These are phyloP conservation scores for Nicotiana otophora DNA, from an alignment of 257 asterid species.

Conservation along the genomic window DNA sequence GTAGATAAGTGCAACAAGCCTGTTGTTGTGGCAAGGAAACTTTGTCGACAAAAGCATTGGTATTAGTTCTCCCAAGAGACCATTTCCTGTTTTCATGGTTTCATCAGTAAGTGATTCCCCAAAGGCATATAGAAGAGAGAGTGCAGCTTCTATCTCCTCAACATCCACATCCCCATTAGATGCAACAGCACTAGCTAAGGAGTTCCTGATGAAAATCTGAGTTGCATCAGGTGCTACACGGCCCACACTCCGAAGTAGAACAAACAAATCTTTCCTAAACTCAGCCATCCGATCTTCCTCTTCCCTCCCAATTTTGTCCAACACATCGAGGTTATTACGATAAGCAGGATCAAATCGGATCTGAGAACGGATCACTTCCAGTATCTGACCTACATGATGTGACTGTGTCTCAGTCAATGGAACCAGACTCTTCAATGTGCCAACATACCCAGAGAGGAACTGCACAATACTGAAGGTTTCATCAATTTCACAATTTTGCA, in stretches of 20 bases:
- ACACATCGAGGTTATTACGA: slow-evolving; percentile 53
- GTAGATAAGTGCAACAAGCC: slow-evolving; percentile 86
- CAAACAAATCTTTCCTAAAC: slow-evolving; percentile 75
- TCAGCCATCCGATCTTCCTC: slow-evolving; percentile 94
- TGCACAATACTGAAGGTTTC: slow-evolving; percentile 67
- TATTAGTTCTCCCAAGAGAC: slow-evolving; percentile 62
- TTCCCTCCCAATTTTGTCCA: slow-evolving; percentile 84
- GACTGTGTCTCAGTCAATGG: slow-evolving; percentile 61
- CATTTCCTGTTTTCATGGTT: slow-evolving; percentile 57
- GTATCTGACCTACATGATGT: slow-evolving; percentile 68
- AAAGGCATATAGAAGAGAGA: slow-evolving; percentile 75
- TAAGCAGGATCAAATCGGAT: slow-evolving; percentile 65
- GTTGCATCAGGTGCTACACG: slow-evolving; percentile 90
- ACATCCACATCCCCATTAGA: slow-evolving; percentile 61
- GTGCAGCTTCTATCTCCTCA: slow-evolving; percentile 96
- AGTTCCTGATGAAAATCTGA: slow-evolving; percentile 68
- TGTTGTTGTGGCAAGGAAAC: slow-evolving; percentile 87
- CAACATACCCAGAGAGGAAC: slow-evolving; percentile 79
- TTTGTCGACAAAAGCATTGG: slow-evolving; percentile 77
- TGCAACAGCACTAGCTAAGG: slow-evolving; percentile 53
- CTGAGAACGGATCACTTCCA: slow-evolving; percentile 66
- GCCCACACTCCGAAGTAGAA: slow-evolving; percentile 67
- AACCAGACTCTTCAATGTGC: slow-evolving; percentile 70
- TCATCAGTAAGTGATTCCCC: slow-evolving; percentile 83
- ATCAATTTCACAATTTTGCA: slow-evolving; percentile 67